Conservation (phyloP, 148 eudicot species). For the Bassia scoparia region DNA sequence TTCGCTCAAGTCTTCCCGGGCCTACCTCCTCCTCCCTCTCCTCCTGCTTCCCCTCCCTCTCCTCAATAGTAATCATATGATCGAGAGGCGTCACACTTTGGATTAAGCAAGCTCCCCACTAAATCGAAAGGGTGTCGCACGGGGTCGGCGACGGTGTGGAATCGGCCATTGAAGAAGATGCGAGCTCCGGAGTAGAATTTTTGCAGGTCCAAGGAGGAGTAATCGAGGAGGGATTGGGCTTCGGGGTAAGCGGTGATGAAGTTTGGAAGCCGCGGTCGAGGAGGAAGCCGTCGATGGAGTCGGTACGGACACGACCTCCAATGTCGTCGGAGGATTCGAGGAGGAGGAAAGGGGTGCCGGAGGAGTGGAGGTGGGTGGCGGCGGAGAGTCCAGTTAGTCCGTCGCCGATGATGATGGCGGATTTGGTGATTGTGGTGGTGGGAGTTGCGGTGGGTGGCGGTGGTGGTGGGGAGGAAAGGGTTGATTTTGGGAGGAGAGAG, state of each 20-base stretch:
- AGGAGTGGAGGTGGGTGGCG: slow-evolving; percentile 56
- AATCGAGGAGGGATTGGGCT: slow-evolving; percentile 58
- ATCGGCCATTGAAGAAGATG: slow-evolving; percentile 47
- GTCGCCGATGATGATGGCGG: slow-evolving; percentile 70
- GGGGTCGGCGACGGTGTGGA: slow-evolving; percentile 84
- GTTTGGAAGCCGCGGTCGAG: slow-evolving; percentile 96
- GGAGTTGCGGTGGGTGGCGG: slow-evolving; percentile 20
- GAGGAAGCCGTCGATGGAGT: slow-evolving; percentile 69
- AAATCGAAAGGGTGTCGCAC: slow-evolving; percentile 63
- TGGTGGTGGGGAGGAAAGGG: slow-evolving; percentile 24
- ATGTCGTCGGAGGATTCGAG: slow-evolving; percentile 74
- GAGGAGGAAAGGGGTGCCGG: slow-evolving; percentile 57
- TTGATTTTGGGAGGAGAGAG: slow-evolving; percentile 22
- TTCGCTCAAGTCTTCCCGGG: neutral
- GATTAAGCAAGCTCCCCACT: slow-evolving; percentile 44
- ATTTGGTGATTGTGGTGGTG: slow-evolving; percentile 16
- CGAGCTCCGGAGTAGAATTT: slow-evolving; percentile 86
- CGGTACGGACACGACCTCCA: slow-evolving; percentile 96
- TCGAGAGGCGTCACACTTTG: no score
- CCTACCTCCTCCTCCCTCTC: neutral
- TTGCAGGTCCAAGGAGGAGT: slow-evolving; percentile 48
- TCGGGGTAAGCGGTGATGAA: slow-evolving; percentile 95
- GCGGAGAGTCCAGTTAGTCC: slow-evolving; percentile 90
- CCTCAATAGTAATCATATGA: no score
- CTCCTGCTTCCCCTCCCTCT: no score